A percentile compares a stretch with the other conserved stretches of the same genome.
Conservation (phyloP, 106 monocot genomes). For the Dendrobium huoshanense region DNA sequence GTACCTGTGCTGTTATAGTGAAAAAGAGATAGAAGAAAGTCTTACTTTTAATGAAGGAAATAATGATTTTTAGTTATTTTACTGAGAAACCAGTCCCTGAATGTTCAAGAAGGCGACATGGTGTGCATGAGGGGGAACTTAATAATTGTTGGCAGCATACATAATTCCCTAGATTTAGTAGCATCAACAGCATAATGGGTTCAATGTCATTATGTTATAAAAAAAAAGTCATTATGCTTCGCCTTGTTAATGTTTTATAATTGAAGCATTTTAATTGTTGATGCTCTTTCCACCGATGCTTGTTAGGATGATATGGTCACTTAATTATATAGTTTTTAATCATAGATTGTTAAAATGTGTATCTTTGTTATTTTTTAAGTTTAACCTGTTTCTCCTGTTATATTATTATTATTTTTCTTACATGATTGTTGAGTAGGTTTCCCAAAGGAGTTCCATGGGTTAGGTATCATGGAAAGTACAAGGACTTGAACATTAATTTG, state of each 20-base stretch:
- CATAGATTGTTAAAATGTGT: background rate
- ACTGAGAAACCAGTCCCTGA: background rate
- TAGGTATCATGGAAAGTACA: slow-evolving; percentile 73
- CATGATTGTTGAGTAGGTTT: slow-evolving; percentile 40
- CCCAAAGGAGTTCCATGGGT: slow-evolving; percentile 94
- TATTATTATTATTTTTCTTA: background rate
- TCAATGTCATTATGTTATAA: background rate
- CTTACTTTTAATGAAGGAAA: background rate
- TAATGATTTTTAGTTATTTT: background rate
- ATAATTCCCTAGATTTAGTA: background rate
- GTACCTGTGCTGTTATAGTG: background rate
- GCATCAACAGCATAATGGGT: background rate
- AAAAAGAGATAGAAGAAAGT: background rate
- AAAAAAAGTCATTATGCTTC: background rate
- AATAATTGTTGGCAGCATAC: background rate
- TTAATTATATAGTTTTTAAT: background rate
- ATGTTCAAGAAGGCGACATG: background rate
- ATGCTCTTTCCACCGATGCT: background rate
- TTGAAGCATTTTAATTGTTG: slow-evolving; percentile 6
- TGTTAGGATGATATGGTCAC: background rate
- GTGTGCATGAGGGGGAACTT: background rate
- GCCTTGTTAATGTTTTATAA: background rate
- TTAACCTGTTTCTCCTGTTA: background rate
- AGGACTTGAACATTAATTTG: slow-evolving; percentile 62
- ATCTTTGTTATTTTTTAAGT: background rate